Conservation (phyloP, 371 early-diverging fungal genomes). For the Mucor velutinosus region DNA sequence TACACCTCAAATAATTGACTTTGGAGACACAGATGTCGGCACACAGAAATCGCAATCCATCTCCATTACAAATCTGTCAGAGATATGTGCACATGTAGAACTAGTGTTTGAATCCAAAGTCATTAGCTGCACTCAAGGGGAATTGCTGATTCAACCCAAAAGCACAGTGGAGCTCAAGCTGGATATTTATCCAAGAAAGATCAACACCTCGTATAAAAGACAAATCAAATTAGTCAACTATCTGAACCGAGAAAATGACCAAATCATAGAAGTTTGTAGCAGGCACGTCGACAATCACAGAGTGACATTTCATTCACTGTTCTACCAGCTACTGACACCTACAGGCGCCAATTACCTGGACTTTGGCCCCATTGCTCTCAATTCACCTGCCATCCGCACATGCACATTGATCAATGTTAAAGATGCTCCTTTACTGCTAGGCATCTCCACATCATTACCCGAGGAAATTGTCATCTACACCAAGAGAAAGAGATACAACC, state of each 20-base stretch:
- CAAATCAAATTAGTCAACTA: constrained; percentile 91
- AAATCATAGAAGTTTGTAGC: constrained; percentile 87
- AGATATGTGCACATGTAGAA: constrained; percentile 82
- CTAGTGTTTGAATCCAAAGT: constrained; percentile 92
- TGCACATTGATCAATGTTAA: constrained; percentile 86
- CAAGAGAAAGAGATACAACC: constrained; percentile 23
- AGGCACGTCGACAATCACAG: constrained; percentile 94
- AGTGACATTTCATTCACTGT: constrained; percentile 94
- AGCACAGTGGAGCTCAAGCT: constrained; percentile 82
- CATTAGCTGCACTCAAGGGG: constrained; percentile 77
- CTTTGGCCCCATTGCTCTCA: constrained; percentile 83
- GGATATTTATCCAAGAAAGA: constrained; percentile 94
- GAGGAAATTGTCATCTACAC: constrained; percentile 68
- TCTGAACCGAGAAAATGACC: constrained; percentile 86
- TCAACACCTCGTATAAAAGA: constrained; percentile 94
- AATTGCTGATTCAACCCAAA: constrained; percentile 82
- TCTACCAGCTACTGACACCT: constrained; percentile 88
- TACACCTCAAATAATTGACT: constrained; percentile 78
- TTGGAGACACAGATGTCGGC: constrained; percentile 95
- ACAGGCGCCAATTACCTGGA: constrained; percentile 91
- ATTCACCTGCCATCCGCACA: constrained; percentile 77
- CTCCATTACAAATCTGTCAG: constrained; percentile 81
- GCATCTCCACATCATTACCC: constrained; percentile 64
- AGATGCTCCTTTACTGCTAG: constrained; percentile 49
- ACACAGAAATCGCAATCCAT: constrained; percentile 85